A percentile compares a stretch with the other conserved stretches of the same genome.
Evolutionary conservation across 225 moss, liverwort and hornwort species (phyloP).

Genomic region (Asterella californica): DNA sequence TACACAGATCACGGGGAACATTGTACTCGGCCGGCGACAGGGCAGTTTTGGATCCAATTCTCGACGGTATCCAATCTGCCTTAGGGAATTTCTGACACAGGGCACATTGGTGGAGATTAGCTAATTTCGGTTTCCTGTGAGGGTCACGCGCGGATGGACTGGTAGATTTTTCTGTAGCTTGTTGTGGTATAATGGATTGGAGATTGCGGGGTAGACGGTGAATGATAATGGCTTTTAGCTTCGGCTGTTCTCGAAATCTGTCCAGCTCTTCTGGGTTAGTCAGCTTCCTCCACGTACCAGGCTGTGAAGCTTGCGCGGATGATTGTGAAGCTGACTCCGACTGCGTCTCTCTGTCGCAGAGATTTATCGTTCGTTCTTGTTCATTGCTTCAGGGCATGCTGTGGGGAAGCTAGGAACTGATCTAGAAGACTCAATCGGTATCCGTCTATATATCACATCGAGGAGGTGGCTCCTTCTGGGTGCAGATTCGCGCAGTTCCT

Average conservation of each 20-base stretch:
- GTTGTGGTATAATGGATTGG: constrained; percentile 15
- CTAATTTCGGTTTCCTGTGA: neutral
- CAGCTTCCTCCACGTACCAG: neutral
- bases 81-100: neutral
- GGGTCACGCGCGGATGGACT: neutral
- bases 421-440: neutral
- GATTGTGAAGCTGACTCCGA: constrained; percentile 17
- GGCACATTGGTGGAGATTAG: neutral
- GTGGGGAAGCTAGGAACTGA: neutral
- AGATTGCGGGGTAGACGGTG: constrained; percentile 5
- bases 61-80: neutral
- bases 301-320: constrained; percentile 11
- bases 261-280: constrained; percentile 5
- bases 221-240: constrained; percentile 12
- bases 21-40: neutral
- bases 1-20: neutral
- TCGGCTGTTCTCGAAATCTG: neutral
- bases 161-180: neutral
- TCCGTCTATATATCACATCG: neutral
- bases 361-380: neutral
- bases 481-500: neutral
- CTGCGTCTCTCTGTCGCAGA: constrained; percentile 2
- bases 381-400: neutral
- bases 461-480: neutral
- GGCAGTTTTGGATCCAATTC: neutral